Base-by-base conservation (phyloP, 2,329 filamentous ascomycete genomes). In the Amauroascus niger region DNA sequence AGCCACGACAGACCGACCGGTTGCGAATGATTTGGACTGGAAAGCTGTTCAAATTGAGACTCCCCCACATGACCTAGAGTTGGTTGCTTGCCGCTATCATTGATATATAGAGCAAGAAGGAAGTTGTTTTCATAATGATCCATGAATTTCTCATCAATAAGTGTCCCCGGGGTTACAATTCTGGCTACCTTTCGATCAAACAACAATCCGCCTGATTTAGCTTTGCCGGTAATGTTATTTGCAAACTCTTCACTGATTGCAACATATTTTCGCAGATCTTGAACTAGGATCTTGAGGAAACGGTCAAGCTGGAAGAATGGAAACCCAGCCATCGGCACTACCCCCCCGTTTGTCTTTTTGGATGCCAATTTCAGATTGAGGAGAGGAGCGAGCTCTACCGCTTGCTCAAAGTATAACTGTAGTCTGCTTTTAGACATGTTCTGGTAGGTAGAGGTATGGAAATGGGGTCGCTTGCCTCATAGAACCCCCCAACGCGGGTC, bases 121-220 rank as follows among this genome's bases (percentile, higher is more conserved):
- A 91, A 98, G 67, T 96, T 97, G 70, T 93, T 96, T 63, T 87
- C 83, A 65, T 87, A 91, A 1, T 89, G 88, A 66, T 97, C 88
- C 76, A 98, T 89, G 68, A 97, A 98, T 62, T 89, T 90, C 71
- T 98, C 93, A 69, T 98, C 93, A 60, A 98, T 95, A 52, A 98
- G 75, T 1, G 93, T 98, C 18, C 93, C 93, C 1, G 93, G 89
- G 0, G 93, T 97, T 64, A 98, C 82, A 61, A 98, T 84, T 54
- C 93, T 83, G 16, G 87, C 81, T 13, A 98, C 88, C 61, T 77
- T 83, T 24, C 93, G 84, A 66, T 94, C 86, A 67, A 93, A 94
- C 74, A 91, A 76, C 58, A 91, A 73, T 2, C 88, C 88, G 13
- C 87, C 87, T 18, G 82, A 79, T 65, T 84, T 91, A 59, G 84